Evolutionary conservation across 345 rosid genomes (phyloP).

Genomic region (Litchi chinensis): DNA sequence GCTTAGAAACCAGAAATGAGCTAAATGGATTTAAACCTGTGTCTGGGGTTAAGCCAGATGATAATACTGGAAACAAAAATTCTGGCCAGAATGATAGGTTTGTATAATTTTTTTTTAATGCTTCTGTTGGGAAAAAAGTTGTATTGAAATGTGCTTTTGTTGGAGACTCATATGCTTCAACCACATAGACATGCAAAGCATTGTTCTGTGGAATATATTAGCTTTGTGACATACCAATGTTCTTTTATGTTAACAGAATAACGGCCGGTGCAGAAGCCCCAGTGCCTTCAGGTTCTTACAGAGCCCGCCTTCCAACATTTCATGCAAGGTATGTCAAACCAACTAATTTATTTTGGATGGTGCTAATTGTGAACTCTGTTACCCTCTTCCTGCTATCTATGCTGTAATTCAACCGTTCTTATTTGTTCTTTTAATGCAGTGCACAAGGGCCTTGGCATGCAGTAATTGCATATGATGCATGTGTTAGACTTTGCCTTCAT

Average conservation of each 20-base stretch:
- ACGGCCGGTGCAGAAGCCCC: slow-evolving; percentile 54
- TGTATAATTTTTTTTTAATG: slow-evolving; percentile 14
- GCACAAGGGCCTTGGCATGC: slow-evolving; percentile 97
- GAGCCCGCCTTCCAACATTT: slow-evolving; percentile 81
- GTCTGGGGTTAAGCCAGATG: slow-evolving; percentile 39
- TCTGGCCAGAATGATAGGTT: slow-evolving; percentile 62
- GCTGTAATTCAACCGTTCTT: slow-evolving; percentile 14
- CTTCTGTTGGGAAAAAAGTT: slow-evolving; percentile 7
- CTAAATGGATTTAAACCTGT: slow-evolving; percentile 30
- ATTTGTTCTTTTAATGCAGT: slow-evolving; percentile 42
- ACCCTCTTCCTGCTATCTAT: slow-evolving; percentile 7
- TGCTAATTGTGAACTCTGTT: slow-evolving; percentile 8
- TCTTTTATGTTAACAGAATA: slow-evolving; percentile 41
- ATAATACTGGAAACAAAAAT: slow-evolving; percentile 40
- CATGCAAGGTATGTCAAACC: slow-evolving; percentile 72
- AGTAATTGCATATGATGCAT: slow-evolving; percentile 94
- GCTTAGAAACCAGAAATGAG: slow-evolving; percentile 29
- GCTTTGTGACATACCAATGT: not conserved
- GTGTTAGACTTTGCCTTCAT: slow-evolving; percentile 95
- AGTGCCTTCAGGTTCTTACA: slow-evolving; percentile 55
- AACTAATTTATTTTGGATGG: not conserved
- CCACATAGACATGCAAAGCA: not conserved
- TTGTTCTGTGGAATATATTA: not conserved
- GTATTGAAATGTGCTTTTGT: not conserved
- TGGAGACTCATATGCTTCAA: slow-evolving; percentile 5